Evolutionary conservation across 2,329 filamentous ascomycete species (phyloP), one percentile per base, ranked within the genome.

Genomic region (Chaetomiaceae sp.): DNA sequence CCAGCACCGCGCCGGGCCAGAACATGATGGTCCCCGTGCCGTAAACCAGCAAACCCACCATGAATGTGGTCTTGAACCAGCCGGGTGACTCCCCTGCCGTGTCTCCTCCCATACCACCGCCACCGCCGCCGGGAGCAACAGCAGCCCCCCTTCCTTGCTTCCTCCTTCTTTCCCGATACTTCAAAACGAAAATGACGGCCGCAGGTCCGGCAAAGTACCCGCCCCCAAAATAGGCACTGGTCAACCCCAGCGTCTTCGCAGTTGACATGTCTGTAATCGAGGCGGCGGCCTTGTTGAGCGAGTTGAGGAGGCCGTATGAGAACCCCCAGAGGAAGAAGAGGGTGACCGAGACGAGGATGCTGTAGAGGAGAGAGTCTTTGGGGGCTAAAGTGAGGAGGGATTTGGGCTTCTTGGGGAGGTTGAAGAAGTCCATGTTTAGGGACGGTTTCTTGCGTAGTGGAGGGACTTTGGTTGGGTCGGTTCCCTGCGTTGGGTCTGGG

Each of bases 271-370:
- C 64, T 14, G 84, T 79, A 6, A 89, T 79, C 12, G 70, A 65
- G 33, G 85, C 82, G 48, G 90, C 84, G 22, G 83, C 82, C 19
- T 78, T 79, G 66, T 95, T 95, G 25, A 96, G 78, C 0, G 85
- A 87, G 63, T 94, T 90, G 3, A 96, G 75, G 2, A 96, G 78
- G 0, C 91, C 91, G 62, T 96, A 96, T 0, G 90, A 91, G 54
- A 96, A 87, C 0, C 91, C 91, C 91, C 90, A 95, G 3, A 96
- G 74, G 59, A 95, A 84, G 71, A 96, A 95, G 0, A 96, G 74
- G 6, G 91, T 79, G 1, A 88, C 89, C 20, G 88, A 89, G 20
- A 95, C 89, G 58, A 89, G 75, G 15, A 80, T 77, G 63, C 88
- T 85, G 59, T 89, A 89, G 59, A 84, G 87, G 60, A 88, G 72